Evolutionary conservation across 768 basidiomycete species (phyloP), one percentile per base, ranked within the genome.

Genomic region (Cyclocybe cylindracea): DNA sequence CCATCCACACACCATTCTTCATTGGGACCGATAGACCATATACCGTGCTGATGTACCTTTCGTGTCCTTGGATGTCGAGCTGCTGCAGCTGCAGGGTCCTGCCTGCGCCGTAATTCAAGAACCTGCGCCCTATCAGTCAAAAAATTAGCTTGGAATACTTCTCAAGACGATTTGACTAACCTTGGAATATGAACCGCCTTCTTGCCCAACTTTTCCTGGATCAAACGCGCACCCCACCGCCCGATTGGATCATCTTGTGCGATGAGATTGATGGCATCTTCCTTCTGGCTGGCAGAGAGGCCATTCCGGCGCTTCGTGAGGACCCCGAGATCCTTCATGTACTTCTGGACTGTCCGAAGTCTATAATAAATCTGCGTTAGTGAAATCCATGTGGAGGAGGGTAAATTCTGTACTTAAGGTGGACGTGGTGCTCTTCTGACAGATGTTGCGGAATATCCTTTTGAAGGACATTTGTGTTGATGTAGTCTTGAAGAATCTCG

Each of bases 1-100:
- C 65, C 63, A 53, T 66, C 60, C 24, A 61, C 36, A 34, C 63
- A 43, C 63, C 61, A 64, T 42, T 64, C 63, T 34, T 66, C 61
- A 33, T 66, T 62, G 2, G 65, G 63, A 5, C 64, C 61, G 11
- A 53, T 48, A 2, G 58, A 61, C 45, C 45, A 60, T 4, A 65
- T 31, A 0, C 57, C 58, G 38, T 59, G 49, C 3, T n/a, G 16
- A 41, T 64, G 63, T 14, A 57, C 47, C 47, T 64, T 64, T 40
- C 46, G 45, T 4, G 61, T 48, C 2, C 7, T 16, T 1, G 65
- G 65, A 19, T 56, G 52, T 7, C 58, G 40, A 10, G 32, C 38
- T 11, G 48, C 51, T 0, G 44, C 46, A 8, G 41, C 39, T 10
- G 1, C 41, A 11, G 54, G 50, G 24, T 60, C 39, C n/a, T 60